Base-by-base conservation (phyloP, 768 basidiomycete species). In the Gymnopilus junonius region DNA sequence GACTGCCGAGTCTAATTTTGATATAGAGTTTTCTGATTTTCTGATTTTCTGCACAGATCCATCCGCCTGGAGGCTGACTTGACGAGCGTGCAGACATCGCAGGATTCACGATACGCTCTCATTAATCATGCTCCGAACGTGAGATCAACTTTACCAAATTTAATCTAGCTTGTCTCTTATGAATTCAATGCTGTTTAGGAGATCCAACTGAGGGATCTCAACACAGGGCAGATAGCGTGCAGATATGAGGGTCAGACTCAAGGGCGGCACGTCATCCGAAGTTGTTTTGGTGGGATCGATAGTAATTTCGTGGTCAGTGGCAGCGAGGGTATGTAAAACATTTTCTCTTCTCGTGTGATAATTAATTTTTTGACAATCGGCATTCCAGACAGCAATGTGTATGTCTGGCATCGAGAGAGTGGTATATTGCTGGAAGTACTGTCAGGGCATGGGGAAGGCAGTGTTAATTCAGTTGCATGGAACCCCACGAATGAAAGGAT, bases 391-490 rank as follows among this genome's bases (percentile, higher is more conserved):
- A 87, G 90, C 45, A 92, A 92, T 65, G 90, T 99, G 46, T 97
- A 98, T 78, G 86, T 98, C 35, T 99, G 97, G 96, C 93, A 98
- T 74, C 87, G 92, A 48, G 91, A 94, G 69, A 90, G 91, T 10
- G 92, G 91, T 2, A 79, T 83, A 2, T 82, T 96, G 45, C 82
- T 99, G n/a, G 94, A 97, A 74, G 83, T 89, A n/a, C 84, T 99
- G 2, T 74, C 85, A 3, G 97, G 97, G 0, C 97, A 99, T 69
- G 89, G 87, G n/a, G 79, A 80, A 61, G 95, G 95, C 40, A 92
- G 91, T 65, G 96, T 99, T 64, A 99, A 98, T 74, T 90, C 92
- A 14, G 96, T 99, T 15, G 91, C 95, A 35, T 99, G 97, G 97
- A 96, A 97, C 75, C 95, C 94, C 20, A 82, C 82, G 54, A 91